Conservation (phyloP, 768 basidiomycete species). For the Boletus reticuloceps region DNA sequence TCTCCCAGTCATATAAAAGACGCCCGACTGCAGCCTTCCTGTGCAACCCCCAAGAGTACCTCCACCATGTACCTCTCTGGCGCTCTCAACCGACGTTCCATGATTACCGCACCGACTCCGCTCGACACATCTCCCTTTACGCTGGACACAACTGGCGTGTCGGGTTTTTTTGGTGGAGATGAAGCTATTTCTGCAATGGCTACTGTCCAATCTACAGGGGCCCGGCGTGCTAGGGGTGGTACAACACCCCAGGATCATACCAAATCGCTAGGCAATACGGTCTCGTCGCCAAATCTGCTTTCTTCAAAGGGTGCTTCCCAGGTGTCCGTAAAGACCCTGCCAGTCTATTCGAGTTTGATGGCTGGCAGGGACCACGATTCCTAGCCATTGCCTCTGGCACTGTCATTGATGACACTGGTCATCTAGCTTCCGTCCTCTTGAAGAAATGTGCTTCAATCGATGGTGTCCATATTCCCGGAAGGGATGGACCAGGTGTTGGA, state of each 20-base stretch:
- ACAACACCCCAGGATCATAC: constrained; percentile 34
- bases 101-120: not conserved
- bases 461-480: not conserved
- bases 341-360: constrained; percentile 1
- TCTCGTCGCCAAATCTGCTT: constrained; percentile 12
- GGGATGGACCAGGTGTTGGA: not conserved
- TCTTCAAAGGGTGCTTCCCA: constrained; percentile 13
- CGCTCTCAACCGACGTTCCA: not conserved
- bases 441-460: not conserved
- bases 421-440: constrained; percentile 2
- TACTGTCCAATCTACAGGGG: constrained; percentile 26
- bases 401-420: not conserved
- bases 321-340: constrained; percentile 14
- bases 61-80: not conserved
- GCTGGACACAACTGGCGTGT: constrained; percentile 27
- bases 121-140: constrained; percentile 2
- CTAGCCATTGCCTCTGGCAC: constrained; percentile 1
- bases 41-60: not conserved
- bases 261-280: constrained; percentile 26
- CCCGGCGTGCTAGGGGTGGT: constrained; percentile 30
- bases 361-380: not conserved
- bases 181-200: constrained; percentile 32
- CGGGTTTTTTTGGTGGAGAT: constrained; percentile 32
- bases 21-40: not conserved
- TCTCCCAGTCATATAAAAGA: not conserved